Evolutionary conservation across 495 filamentous ascomycete genomes (phyloP).

Genomic region (Aspergillus indologenus): DNA sequence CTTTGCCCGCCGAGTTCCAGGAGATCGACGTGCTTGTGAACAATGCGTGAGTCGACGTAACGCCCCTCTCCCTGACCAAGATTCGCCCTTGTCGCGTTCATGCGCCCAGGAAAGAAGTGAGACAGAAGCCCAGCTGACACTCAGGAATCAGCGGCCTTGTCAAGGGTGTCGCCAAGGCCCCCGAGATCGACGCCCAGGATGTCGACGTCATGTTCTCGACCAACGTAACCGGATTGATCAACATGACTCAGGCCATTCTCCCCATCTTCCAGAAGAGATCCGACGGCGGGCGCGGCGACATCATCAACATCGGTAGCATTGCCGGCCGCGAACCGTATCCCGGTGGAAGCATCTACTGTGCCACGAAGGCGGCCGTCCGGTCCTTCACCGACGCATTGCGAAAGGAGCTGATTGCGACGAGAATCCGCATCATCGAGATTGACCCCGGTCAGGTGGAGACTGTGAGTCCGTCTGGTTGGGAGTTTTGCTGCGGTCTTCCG

Average conservation of each 20-base stretch:
- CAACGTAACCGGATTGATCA: slow-evolving; percentile 91
- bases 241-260: slow-evolving; percentile 93
- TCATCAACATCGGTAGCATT: slow-evolving; percentile 96
- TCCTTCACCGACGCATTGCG: slow-evolving; percentile 86
- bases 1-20: slow-evolving; percentile 77
- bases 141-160: slow-evolving; percentile 64
- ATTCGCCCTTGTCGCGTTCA: too few relatives aligned
- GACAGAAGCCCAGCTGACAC: neutral
- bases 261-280: slow-evolving; percentile 76
- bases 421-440: slow-evolving; percentile 87
- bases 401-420: slow-evolving; percentile 81
- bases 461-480: slow-evolving; percentile 47
- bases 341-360: slow-evolving; percentile 94
- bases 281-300: slow-evolving; percentile 81
- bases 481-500: neutral
- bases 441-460: slow-evolving; percentile 98
- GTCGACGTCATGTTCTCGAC: slow-evolving; percentile 85
- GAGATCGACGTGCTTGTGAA: slow-evolving; percentile 91
- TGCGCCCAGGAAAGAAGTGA: too few relatives aligned
- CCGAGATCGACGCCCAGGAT: slow-evolving; percentile 78
- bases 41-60: slow-evolving; percentile 81
- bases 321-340: slow-evolving; percentile 88
- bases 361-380: slow-evolving; percentile 89
- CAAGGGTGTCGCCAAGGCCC: slow-evolving; percentile 82
- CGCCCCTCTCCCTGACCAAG: too few relatives aligned